Base-by-base conservation (phyloP, 208 protist genomes). In the Wallacemonas rigidus region DNA sequence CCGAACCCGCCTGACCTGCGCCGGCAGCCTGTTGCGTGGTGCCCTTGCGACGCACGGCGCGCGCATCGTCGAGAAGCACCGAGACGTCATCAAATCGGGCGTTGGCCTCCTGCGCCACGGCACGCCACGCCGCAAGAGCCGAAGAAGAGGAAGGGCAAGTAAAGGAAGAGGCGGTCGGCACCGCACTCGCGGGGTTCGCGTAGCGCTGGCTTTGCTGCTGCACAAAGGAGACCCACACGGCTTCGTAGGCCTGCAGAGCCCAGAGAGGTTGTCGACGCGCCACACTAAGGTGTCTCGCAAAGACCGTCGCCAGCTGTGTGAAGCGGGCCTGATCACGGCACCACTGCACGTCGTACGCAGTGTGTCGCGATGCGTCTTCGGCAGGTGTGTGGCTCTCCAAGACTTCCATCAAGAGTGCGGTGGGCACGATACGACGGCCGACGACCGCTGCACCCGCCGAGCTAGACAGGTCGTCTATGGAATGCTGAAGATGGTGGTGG, bases 401-500 rank as follows among this genome's bases (percentile, higher is more conserved):
- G n/a, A 87, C 35, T 65, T 89, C 83, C 26, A 88, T 47, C 47
- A 88, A 58, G 2, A 69, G 38, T 47, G 76, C 48, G n/a, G 80
- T 82, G 8, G 80, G 75, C 5, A 72, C 53, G n/a, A 91, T 62
- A 47, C 58, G 62, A 14, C 48, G 60, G 36, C 60, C 60, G 9
- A 65, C 60, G n/a, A 48, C 5, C 56, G 15, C 38, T n/a, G 41
- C 6, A 3, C 3, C 26, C 26, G 26, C 26, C 26, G 26, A 26
- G 26, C 26, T 26, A 26, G 26, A 26, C 26, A 26, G 26, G 26
- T 26, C 26, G 26, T 26, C 26, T 26, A 26, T 26, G 26, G 26
- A 26, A 26, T 26, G 26, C 26, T 26, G 26, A 26, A 26, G 26
- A 26, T 26, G 26, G 26, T 26, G 26, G 26, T 26, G 26, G 26